Evolutionary conservation across 2,329 filamentous ascomycete genomes (phyloP), one percentile per base, ranked within the genome.

Genomic region (Paradendryphiella salina): DNA sequence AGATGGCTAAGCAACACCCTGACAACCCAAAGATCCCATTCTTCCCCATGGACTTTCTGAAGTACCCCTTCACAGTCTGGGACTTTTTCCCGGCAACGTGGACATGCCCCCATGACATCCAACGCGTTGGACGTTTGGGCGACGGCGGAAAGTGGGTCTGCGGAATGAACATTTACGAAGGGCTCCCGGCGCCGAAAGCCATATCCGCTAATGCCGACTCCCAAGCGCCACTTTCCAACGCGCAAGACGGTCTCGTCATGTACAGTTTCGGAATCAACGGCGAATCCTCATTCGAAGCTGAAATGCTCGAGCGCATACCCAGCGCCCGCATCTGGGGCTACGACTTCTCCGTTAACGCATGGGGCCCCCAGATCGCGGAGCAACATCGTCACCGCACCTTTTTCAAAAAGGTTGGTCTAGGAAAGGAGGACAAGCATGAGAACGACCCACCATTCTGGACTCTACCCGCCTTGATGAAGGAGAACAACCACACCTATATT

Each of bases 91-190:
- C 67, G 1, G 56, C 67, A 6, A 66, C 65, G 3, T 70, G 64
- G 63, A 69, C 65, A 33, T 70, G 67, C 32, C 67, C 67, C 9
- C 67, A 69, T 32, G 67, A 70, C 48, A 56, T 70, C 28, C 67
- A 70, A 47, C 63, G 67, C 28, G 61, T 70, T 0, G 67, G 67
- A 3, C 55, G 66, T 7, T 57, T 70, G 5, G 67, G 67, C 4
- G 67, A 70, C 39, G 67, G 67, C 23, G 67, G 67, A 11, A 70
- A 70, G 56, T 70, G 67, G 67, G 66, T 70, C 14, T 70, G 67
- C 42, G 67, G 67, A 10, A 69, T 70, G 66, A 69, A 61, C 37
- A 44, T 69, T 14, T 70, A 70, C 47, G 67, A 70, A 20, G 55
- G 51, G 5, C 46, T 66, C 18, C 59, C 67, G 1, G 57, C 52